Evolutionary conservation across 1,284 basidiomycete species (phyloP), one percentile per base, ranked within the genome.

Genomic region (Trichosporon coremiiforme): DNA sequence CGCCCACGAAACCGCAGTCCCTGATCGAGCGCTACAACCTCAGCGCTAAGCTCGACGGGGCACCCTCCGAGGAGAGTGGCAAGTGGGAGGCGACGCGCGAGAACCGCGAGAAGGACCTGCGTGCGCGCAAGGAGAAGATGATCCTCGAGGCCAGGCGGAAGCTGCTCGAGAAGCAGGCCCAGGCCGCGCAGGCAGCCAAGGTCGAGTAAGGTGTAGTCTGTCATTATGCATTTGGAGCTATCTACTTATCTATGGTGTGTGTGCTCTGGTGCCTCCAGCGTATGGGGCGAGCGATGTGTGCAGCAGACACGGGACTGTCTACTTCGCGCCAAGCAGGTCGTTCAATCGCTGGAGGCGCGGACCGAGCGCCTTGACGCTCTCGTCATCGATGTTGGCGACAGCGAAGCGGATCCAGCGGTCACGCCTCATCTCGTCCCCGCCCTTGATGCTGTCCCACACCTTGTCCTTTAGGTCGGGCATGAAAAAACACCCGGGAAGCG

Each of bases 321-420:
- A 41, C 57, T 31, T 31, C 1, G 12, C 29, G 6, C 29, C 31
- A 10, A 31, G 31, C 57, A 82, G 66, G 69, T 76, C 73, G 68
- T 85, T 85, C 65, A 87, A 84, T 75, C 86, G 84, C 68, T 69
- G 77, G 75, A 93, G 78, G 69, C 91, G 84, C 74, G 85, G 85
- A 70, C 89, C 91, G 0, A 90, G 88, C 64, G 82, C 78, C 70
- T 80, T 76, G 0, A 93, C 86, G 73, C 87, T 86, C 47, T 87
- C 87, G 67, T 91, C 89, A 50, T 86, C 85, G 20, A 93, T 88
- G 79, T 93, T 94, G n/a, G 91, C 91, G 4, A 94, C 89, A 8
- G 91, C 91, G 79, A 93, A 91, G 65, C 82, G 82, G 70, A 41
- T 57, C 62, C 68, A 68, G 36, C 50, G 67, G 62, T 74, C 73